Conservation (phyloP, 495 filamentous ascomycete species). For the Neurospora sp. region DNA sequence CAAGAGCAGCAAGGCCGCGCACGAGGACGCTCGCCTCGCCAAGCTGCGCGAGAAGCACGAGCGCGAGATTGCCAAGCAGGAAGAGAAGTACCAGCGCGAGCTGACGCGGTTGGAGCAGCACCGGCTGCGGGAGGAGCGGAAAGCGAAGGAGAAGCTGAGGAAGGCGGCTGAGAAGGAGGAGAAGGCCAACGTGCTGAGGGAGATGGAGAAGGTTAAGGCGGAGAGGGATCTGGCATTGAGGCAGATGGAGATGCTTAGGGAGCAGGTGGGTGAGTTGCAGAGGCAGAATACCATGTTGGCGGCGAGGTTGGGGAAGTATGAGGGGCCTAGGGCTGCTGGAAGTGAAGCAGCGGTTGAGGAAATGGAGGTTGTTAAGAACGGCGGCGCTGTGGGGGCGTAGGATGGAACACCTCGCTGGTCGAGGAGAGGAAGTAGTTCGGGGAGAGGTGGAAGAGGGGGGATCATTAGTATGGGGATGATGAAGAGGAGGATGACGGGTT, state of each 20-base stretch:
- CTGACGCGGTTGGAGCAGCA: conserved; percentile 53
- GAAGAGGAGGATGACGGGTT: background rate
- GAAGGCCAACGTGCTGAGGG: conserved; percentile 31
- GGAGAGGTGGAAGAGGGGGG: background rate
- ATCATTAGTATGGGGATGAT: background rate
- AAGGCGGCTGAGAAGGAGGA: conserved; percentile 48
- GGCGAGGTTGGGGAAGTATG: conserved; percentile 33
- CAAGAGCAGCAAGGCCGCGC: conserved; percentile 33
- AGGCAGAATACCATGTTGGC: conserved; percentile 53
- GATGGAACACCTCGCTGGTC: background rate
- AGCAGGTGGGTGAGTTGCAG: conserved; percentile 55
- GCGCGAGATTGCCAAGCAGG: conserved; percentile 47
- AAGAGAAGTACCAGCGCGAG: conserved; percentile 55
- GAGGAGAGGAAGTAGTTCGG: background rate
- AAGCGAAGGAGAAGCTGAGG: conserved; percentile 45
- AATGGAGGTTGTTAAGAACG: background rate
- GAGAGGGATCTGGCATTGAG: conserved; percentile 46
- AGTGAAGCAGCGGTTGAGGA: background rate
- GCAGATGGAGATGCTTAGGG: conserved; percentile 52
- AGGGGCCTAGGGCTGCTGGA: background rate
- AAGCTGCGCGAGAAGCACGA: conserved; percentile 52
- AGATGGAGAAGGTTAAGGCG: conserved; percentile 42
- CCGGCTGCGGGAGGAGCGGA: conserved; percentile 48
- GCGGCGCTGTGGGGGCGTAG: background rate
- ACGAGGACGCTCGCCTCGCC: conserved; percentile 11